Conservation (phyloP, 495 filamentous ascomycete species). For the Cladorrhinum samala region DNA sequence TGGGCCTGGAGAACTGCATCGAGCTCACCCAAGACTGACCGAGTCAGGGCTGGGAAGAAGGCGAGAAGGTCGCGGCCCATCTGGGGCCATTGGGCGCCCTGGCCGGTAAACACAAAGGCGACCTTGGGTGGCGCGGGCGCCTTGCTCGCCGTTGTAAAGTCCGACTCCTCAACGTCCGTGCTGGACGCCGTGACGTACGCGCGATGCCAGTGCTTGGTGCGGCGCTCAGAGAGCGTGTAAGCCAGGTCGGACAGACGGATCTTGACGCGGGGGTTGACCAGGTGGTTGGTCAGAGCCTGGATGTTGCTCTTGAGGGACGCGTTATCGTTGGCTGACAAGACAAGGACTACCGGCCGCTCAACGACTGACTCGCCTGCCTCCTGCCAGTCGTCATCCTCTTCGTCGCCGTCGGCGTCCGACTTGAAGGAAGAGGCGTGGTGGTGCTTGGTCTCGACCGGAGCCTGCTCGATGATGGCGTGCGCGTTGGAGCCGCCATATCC, state of each 20-base stretch:
- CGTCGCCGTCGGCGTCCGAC: neutral
- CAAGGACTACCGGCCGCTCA: slow-evolving; percentile 3
- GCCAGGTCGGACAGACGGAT: slow-evolving; percentile 2
- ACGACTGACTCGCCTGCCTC: neutral
- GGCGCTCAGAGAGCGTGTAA: slow-evolving; percentile 1
- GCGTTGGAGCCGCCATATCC: slow-evolving; percentile 52
- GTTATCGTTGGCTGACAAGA: slow-evolving; percentile 19
- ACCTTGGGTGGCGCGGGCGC: neutral
- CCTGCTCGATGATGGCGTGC: slow-evolving; percentile 43
- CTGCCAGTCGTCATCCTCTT: neutral
- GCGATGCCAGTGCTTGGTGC: slow-evolving; percentile 9
- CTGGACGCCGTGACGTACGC: neutral
- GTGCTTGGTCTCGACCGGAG: neutral
- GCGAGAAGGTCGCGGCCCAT: slow-evolving; percentile 1
- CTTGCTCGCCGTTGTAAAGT: neutral
- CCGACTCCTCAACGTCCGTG: neutral
- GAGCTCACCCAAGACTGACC: neutral
- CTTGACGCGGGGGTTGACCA: slow-evolving; percentile 16
- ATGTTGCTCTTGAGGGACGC: slow-evolving; percentile 9
- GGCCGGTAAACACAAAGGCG: slow-evolving; percentile 15
- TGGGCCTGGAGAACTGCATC: neutral
- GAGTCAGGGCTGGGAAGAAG: neutral
- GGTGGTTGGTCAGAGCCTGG: slow-evolving; percentile 13
- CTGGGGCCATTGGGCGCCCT: slow-evolving; percentile 9
- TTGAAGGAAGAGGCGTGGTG: neutral